Evolutionary conservation across 2,329 filamentous ascomycete species (phyloP).

Genomic region (Neopestalotiopsis rosae): DNA sequence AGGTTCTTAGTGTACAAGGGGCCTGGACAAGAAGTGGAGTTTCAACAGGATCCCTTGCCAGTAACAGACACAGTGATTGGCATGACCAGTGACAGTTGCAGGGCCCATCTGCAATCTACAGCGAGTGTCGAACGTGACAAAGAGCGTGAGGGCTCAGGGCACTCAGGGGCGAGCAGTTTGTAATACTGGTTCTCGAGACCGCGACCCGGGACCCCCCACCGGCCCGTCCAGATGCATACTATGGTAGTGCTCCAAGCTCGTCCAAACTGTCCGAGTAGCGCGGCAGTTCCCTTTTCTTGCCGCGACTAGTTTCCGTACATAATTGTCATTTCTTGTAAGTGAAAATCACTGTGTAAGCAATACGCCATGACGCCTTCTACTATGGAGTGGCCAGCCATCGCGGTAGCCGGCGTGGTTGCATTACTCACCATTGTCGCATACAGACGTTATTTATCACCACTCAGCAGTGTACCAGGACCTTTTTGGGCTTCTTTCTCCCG

Average conservation of each 20-base stretch:
- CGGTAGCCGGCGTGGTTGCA: not conserved
- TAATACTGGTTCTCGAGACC: conserved; percentile 1
- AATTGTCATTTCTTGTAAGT: no score
- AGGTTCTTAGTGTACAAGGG: not conserved
- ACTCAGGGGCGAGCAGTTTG: not conserved
- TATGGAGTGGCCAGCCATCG: not conserved
- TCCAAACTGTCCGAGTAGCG: not conserved
- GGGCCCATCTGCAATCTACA: not conserved
- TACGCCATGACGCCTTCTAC: not conserved
- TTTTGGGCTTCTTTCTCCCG: conserved; percentile 44
- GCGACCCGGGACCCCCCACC: not conserved
- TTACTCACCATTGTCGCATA: not conserved
- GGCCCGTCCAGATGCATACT: not conserved
- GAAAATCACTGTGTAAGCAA: no score
- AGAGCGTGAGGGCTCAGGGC: not conserved
- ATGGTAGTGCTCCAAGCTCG: not conserved
- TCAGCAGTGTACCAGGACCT: conserved; percentile 40
- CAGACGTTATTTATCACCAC: conserved; percentile 8
- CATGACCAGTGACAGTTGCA: not conserved
- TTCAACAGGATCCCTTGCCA: not conserved
- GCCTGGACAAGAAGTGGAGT: not conserved
- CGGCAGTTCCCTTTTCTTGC: not conserved
- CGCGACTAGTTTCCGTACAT: not conserved
- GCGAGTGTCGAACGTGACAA: not conserved
- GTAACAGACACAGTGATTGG: not conserved